Conservation (phyloP, 2,329 filamentous ascomycete species). For the Alternaria infectoria region DNA sequence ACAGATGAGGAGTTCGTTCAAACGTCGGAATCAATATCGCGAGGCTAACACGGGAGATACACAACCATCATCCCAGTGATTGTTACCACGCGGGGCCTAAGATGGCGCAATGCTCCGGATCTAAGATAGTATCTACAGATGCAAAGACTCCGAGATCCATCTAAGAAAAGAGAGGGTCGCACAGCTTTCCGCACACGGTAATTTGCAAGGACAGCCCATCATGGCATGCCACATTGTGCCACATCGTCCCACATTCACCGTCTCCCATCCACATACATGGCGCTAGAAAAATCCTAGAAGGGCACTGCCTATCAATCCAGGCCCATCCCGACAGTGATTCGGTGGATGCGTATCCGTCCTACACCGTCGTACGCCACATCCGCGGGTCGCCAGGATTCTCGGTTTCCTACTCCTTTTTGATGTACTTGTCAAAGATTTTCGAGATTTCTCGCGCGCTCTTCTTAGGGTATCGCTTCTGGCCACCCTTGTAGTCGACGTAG, state of each 20-base stretch:
- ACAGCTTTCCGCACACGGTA: constrained; percentile 5
- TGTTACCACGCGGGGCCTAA: constrained; percentile 10
- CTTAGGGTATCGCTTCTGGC: constrained; percentile 81
- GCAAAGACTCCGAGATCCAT: constrained; percentile 1
- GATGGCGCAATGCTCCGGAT: constrained; percentile 19
- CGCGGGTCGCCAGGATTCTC: constrained; percentile 5
- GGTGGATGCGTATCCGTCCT: constrained; percentile 12
- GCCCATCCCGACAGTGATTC: constrained; percentile 4
- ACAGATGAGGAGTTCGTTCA: constrained; percentile 1
- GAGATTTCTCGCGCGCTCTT: constrained; percentile 78
- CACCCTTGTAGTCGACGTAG: constrained; percentile 80
- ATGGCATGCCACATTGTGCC: constrained; percentile 2
- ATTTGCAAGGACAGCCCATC: not conserved
- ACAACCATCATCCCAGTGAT: constrained; percentile 2
- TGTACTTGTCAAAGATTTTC: constrained; percentile 72
- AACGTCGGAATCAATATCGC: constrained; percentile 22
- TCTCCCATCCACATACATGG: not conserved
- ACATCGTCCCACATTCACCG: not conserved
- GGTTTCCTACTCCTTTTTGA: constrained; percentile 63
- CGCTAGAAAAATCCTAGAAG: constrained; percentile 35
- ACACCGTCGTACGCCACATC: constrained; percentile 21
- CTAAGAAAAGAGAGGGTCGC: not conserved
- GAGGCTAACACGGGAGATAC: constrained; percentile 10
- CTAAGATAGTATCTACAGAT: constrained; percentile 4
- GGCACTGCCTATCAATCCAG: constrained; percentile 2